Conservation (phyloP, 306 rosid genomes). For the Carpinus fangiana region DNA sequence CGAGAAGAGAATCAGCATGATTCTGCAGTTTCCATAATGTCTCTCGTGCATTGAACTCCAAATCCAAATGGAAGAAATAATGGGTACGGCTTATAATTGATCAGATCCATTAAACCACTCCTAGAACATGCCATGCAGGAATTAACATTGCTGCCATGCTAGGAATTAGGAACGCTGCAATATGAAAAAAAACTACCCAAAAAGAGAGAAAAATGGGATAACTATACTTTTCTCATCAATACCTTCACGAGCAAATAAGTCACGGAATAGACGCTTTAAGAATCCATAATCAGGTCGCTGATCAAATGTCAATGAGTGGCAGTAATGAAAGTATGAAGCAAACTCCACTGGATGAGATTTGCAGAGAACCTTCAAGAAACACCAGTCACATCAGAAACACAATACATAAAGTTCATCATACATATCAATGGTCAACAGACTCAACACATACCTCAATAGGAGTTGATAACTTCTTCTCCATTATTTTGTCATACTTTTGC, state of each 20-base stretch:
- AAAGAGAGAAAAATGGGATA: not conserved
- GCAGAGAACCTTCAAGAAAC: constrained; percentile 69
- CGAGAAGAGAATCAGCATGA: not conserved
- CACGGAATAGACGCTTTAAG: constrained; percentile 88
- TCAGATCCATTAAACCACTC: not conserved
- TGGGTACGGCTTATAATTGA: not conserved
- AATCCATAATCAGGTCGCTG: constrained; percentile 99
- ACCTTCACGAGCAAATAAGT: constrained; percentile 90
- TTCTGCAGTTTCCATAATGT: not conserved
- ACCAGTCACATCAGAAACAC: constrained; percentile 26
- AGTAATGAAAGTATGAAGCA: constrained; percentile 94
- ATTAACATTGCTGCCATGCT: not conserved
- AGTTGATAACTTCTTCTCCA: constrained; percentile 93
- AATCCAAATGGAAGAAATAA: not conserved
- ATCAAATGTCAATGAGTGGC: constrained; percentile 88
- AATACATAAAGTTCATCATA: constrained; percentile 8
- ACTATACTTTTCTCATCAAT: constrained; percentile 14
- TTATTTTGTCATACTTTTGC: constrained; percentile 95
- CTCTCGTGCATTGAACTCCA: not conserved
- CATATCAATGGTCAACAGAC: constrained; percentile 19
- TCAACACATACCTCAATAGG: constrained; percentile 77
- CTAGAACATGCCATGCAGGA: not conserved
- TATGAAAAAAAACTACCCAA: not conserved
- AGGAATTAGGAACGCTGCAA: not conserved
- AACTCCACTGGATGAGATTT: constrained; percentile 94